Evolutionary conservation across 2,329 filamentous ascomycete genomes (phyloP).

Genomic region (Lachnellula hyalina): DNA sequence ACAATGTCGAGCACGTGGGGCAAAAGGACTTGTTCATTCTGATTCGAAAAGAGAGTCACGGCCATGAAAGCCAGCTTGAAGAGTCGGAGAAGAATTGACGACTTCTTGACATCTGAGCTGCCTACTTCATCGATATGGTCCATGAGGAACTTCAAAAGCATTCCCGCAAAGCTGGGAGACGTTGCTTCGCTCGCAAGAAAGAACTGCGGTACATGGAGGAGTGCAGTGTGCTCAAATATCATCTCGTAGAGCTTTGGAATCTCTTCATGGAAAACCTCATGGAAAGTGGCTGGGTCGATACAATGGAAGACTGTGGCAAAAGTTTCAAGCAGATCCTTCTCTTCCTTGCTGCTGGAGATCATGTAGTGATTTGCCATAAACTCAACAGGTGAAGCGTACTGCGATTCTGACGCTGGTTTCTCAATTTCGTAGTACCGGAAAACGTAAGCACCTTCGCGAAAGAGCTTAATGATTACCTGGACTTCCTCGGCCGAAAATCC

Average conservation of each 20-base stretch:
- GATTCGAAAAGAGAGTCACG: slow-evolving; percentile 86
- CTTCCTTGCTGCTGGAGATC: slow-evolving; percentile 88
- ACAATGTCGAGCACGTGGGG: slow-evolving; percentile 97
- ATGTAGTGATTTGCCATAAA: slow-evolving; percentile 94
- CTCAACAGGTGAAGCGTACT: slow-evolving; percentile 77
- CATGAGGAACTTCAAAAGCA: slow-evolving; percentile 97
- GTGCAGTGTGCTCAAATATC: slow-evolving; percentile 92
- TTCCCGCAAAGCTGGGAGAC: slow-evolving; percentile 93
- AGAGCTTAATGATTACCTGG: slow-evolving; percentile 91
- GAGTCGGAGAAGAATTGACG: slow-evolving; percentile 83
- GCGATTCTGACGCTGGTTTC: slow-evolving; percentile 65
- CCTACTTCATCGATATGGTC: slow-evolving; percentile 92
- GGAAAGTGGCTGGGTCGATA: slow-evolving; percentile 96
- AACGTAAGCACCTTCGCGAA: slow-evolving; percentile 91
- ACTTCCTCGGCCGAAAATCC: slow-evolving; percentile 98
- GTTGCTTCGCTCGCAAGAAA: slow-evolving; percentile 98
- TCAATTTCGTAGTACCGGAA: slow-evolving; percentile 97
- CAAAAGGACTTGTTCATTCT: slow-evolving; percentile 92
- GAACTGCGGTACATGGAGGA: slow-evolving; percentile 95
- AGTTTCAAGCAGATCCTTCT: slow-evolving; percentile 94
- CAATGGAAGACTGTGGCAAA: slow-evolving; percentile 98
- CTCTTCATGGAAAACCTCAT: slow-evolving; percentile 96
- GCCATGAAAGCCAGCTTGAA: slow-evolving; percentile 99
- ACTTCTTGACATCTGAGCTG: slow-evolving; percentile 84
- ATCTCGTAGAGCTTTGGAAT: slow-evolving; percentile 96